Evolutionary conservation across 306 rosid genomes (phyloP).

Genomic region (Pyrus betulifolia): DNA sequence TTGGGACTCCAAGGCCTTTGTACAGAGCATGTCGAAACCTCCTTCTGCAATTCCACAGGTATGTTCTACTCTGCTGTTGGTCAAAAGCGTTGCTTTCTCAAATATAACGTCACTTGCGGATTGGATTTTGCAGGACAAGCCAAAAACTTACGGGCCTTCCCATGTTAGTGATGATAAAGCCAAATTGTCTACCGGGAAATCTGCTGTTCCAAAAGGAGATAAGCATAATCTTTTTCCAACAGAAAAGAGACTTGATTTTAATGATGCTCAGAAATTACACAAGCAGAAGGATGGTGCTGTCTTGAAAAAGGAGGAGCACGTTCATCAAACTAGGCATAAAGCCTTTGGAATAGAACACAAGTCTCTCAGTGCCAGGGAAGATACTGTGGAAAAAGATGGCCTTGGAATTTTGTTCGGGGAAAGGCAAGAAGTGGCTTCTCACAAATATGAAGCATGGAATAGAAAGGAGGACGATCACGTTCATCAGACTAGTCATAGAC

Average conservation of each 20-base stretch:
- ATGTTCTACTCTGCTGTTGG: constrained; percentile 10
- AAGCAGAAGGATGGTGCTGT: constrained; percentile 34
- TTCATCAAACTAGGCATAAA: constrained; percentile 17
- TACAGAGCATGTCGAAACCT: constrained; percentile 64
- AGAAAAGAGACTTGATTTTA: constrained; percentile 23
- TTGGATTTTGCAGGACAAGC: constrained; percentile 53
- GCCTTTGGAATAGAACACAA: constrained; percentile 32
- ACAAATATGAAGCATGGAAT: too few species aligned
- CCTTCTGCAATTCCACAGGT: constrained; percentile 51
- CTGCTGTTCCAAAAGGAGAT: constrained; percentile 33
- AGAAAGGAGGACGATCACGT: too few species aligned
- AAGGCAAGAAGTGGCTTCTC: too few species aligned
- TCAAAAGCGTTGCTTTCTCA: not conserved
- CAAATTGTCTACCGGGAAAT: constrained; percentile 29
- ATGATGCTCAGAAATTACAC: constrained; percentile 26
- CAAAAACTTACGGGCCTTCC: constrained; percentile 28
- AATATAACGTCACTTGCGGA: constrained; percentile 8
- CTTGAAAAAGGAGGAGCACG: constrained; percentile 17
- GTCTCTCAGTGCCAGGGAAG: constrained; percentile 30
- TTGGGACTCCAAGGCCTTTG: constrained; percentile 83
- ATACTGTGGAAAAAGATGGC: not conserved
- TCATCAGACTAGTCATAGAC: too few species aligned
- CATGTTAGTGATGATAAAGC: constrained; percentile 16
- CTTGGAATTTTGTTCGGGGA: too few species aligned
- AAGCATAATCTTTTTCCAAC: constrained; percentile 17